Evolutionary conservation across 495 filamentous ascomycete species (phyloP).

Genomic region (Penicillium cinerascens): DNA sequence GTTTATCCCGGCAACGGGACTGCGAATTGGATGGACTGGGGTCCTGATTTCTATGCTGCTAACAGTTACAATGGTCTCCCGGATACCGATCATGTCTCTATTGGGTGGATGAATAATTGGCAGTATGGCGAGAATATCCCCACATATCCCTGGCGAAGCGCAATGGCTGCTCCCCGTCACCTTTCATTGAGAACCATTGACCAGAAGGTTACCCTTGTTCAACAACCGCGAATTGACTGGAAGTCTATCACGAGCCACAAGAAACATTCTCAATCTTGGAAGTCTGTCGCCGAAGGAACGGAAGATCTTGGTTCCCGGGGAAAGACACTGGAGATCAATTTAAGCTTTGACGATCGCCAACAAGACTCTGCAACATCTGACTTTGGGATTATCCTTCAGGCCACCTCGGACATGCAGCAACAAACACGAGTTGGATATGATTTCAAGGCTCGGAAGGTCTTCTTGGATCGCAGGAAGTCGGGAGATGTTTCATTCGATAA

Average conservation of each 20-base stretch:
- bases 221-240: slow-evolving; percentile 22
- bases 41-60: slow-evolving; percentile 53
- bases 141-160: slow-evolving; percentile 46
- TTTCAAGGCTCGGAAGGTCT: slow-evolving; percentile 33
- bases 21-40: slow-evolving; percentile 42
- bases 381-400: slow-evolving; percentile 26
- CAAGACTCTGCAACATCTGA: slow-evolving; percentile 3
- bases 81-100: neutral
- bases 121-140: slow-evolving; percentile 42
- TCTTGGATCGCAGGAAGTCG: slow-evolving; percentile 25
- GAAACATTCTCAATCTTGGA: slow-evolving; percentile 1
- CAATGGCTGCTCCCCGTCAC: slow-evolving; percentile 49
- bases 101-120: slow-evolving; percentile 42
- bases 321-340: slow-evolving; percentile 18
- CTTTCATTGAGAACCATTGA: slow-evolving; percentile 27
- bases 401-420: slow-evolving; percentile 32
- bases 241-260: slow-evolving; percentile 4
- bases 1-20: neutral
- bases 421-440: slow-evolving; percentile 41
- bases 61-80: slow-evolving; percentile 38
- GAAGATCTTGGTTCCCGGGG: slow-evolving; percentile 11
- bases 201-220: slow-evolving; percentile 16
- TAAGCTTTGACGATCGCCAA: slow-evolving; percentile 18
- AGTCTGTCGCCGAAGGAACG: slow-evolving; percentile 11
- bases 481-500: slow-evolving; percentile 22